Evolutionary conservation across 1,139 yeast species (phyloP), one percentile per base, ranked within the genome.

Genomic region (Lodderomyces margitis): DNA sequence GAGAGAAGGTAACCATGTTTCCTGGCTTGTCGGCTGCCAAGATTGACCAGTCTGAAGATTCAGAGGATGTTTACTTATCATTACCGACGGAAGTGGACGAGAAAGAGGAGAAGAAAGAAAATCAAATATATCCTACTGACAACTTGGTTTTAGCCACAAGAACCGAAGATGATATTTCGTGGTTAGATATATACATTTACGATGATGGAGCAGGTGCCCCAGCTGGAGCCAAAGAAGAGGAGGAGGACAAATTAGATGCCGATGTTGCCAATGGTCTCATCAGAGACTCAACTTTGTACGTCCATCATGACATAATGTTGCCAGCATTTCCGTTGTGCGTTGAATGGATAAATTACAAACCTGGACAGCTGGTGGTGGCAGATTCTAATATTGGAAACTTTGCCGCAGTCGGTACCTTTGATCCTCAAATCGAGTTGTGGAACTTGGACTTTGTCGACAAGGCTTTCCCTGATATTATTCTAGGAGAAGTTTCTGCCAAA

Each of bases 341-440:
- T 27, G 98, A 94, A 64, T 91, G 98, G 97, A 65, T 92, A 48
- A 86, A 88, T 62, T 86, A 77, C 61, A 76, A 74, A 51, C 88
- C 91, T 24, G 75, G 73, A 8, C 53, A 52, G 39, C 66, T 60
- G 25, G 67, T 57, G n/a, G 58, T 49, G 2, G n/a, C 37, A 8
- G 41, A 40, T 12, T 61, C 59, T 27, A 75, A 78, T 47, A 68
- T 81, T 32, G 97, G 95, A 8, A 92, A 89, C 61, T 88, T 87
- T 63, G 98, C 95, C 2, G 98, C 98, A 11, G 74, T 92, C 49
- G 98, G 98, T 59, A 87, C 98, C 1, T 91, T 92, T 62, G 98
- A 92, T 55, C 98, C 98, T 31, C 95, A 87, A 58, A 92, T 92
- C 62, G 99, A 92, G 65, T 75, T 92, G 47, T 94, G 98, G 98